Conservation (phyloP, 345 rosid genomes). For the Lumnitzera racemosa region DNA sequence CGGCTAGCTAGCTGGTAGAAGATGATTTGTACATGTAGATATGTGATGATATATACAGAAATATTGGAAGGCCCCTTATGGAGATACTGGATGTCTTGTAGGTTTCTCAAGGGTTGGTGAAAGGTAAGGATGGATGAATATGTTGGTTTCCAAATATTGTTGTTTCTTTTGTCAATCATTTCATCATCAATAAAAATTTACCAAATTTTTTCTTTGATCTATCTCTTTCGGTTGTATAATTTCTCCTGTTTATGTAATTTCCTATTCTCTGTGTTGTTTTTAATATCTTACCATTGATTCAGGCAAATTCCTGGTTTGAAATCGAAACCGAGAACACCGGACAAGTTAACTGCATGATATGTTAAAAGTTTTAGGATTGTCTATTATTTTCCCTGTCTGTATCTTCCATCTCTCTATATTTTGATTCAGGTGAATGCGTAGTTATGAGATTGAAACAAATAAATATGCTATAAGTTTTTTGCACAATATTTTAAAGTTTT, state of each 20-base stretch:
- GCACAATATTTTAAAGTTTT: too few relatives aligned
- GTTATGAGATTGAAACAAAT: too few relatives aligned
- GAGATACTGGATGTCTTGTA: slow-evolving; percentile 35
- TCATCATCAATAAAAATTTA: slow-evolving; percentile 36
- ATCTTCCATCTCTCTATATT: too few relatives aligned
- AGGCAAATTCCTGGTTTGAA: too few relatives aligned
- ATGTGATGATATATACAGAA: slow-evolving; percentile 46
- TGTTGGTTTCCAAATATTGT: slow-evolving; percentile 32
- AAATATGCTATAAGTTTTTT: too few relatives aligned
- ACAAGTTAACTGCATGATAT: too few relatives aligned
- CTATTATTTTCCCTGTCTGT: too few relatives aligned
- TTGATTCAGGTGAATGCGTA: too few relatives aligned
- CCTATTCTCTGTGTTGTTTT: neutral
- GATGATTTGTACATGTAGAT: slow-evolving; percentile 45
- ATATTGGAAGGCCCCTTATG: slow-evolving; percentile 32
- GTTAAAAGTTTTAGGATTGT: too few relatives aligned
- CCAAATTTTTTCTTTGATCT: slow-evolving; percentile 19
- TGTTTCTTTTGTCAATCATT: slow-evolving; percentile 32
- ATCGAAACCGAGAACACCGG: too few relatives aligned
- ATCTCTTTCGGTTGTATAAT: neutral
- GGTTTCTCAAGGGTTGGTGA: slow-evolving; percentile 43
- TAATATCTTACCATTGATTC: too few relatives aligned
- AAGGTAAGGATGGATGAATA: slow-evolving; percentile 26
- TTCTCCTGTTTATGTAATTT: neutral
- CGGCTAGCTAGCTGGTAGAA: slow-evolving; percentile 31